phyloP scores from a whole-genome alignment of 2,329 filamentous ascomycete genomes.

The Scedosporium minutisporum region DNA sequence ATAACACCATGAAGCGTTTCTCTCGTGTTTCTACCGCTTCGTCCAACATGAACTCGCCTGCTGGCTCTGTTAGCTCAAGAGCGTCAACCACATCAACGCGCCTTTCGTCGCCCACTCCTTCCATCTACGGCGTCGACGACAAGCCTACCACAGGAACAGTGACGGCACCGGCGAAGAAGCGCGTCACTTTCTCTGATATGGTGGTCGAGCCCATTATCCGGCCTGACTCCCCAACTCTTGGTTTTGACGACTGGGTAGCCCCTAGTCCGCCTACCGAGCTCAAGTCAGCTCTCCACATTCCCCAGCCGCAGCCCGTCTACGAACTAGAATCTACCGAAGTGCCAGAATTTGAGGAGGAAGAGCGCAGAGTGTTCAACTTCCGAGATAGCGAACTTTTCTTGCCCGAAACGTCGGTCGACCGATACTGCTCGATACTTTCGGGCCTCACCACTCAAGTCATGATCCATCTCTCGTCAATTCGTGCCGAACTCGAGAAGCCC shows the following conservation, averaged over 20 bases:
- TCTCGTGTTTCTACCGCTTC: slow-evolving; percentile 26
- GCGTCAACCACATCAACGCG: slow-evolving; percentile 31
- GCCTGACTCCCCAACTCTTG: slow-evolving; percentile 51
- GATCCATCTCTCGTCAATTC: slow-evolving; percentile 36
- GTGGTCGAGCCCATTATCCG: slow-evolving; percentile 38
- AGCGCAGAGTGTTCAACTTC: not conserved
- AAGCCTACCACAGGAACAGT: slow-evolving; percentile 6
- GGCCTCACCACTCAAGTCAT: slow-evolving; percentile 38
- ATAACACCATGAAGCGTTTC: slow-evolving; percentile 30
- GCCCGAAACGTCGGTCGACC: slow-evolving; percentile 33
- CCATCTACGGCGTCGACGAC: slow-evolving; percentile 28
- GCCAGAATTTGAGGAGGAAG: not conserved
- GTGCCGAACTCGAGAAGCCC: slow-evolving; percentile 25
- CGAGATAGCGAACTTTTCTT: slow-evolving; percentile 19
- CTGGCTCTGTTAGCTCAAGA: slow-evolving; percentile 34
- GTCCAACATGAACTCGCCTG: slow-evolving; percentile 35
- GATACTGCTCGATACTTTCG: slow-evolving; percentile 38
- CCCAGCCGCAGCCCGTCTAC: slow-evolving; percentile 6
- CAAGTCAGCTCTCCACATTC: slow-evolving; percentile 8
- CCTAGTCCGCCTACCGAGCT: slow-evolving; percentile 12
- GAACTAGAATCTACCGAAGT: not conserved
- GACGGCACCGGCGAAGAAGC: slow-evolving; percentile 22
- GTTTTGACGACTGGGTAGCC: slow-evolving; percentile 35
- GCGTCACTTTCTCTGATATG: slow-evolving; percentile 26
- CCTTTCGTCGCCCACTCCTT: slow-evolving; percentile 38